Evolutionary conservation across 1,284 basidiomycete genomes (phyloP).

Genomic region (Cryptococcus sp.): DNA sequence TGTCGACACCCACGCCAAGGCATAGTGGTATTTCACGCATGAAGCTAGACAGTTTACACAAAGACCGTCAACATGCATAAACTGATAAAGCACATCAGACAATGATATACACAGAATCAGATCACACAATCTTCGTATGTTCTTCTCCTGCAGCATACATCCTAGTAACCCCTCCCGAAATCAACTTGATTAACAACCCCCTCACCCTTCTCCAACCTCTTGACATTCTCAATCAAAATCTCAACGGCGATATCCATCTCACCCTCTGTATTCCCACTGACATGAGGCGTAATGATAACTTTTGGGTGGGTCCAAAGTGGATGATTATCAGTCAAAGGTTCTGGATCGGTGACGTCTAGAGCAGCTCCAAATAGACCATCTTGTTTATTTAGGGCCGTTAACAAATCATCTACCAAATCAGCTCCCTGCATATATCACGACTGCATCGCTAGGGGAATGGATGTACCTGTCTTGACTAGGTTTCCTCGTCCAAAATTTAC

Average conservation of each 20-base stretch:
- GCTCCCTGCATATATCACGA: too few species aligned
- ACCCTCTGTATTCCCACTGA: conserved; percentile 33
- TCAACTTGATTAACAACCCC: conserved; percentile 29
- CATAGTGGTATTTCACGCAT: too few species aligned
- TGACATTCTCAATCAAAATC: conserved; percentile 39
- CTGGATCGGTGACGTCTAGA: conserved; percentile 44
- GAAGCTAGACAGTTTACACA: too few species aligned
- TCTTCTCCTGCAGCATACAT: too few species aligned
- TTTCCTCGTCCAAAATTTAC: conserved; percentile 42
- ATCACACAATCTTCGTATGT: too few species aligned
- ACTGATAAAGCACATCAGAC: too few species aligned
- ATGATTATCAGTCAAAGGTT: conserved; percentile 33
- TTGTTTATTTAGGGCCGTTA: conserved; percentile 23
- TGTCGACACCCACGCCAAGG: neutral
- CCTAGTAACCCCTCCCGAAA: conserved; percentile 32
- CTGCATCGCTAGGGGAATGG: too few species aligned
- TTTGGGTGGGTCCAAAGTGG: conserved; percentile 36
- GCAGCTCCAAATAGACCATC: conserved; percentile 33
- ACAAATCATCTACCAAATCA: conserved; percentile 25
- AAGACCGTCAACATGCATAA: too few species aligned
- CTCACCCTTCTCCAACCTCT: conserved; percentile 27
- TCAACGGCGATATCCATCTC: conserved; percentile 38
- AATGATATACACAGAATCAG: too few species aligned
- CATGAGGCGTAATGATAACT: conserved; percentile 36
- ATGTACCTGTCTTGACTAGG: conserved; percentile 29